Evolutionary conservation across 169 alveolate genomes (phyloP), one percentile per base, ranked within the genome.

Genomic region (Cryptosporidium xiaoi): DNA sequence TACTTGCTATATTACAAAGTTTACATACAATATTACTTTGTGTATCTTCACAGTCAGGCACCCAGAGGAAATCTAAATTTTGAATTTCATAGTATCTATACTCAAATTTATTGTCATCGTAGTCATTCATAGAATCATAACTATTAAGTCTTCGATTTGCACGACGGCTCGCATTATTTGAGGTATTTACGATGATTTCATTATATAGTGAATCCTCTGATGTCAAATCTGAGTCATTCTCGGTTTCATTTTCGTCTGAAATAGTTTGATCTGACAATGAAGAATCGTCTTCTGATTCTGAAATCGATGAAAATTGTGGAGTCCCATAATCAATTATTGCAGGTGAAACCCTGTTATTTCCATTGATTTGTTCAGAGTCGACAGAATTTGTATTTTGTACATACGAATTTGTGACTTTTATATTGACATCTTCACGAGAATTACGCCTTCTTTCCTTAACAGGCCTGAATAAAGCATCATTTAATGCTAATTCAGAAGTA

Each of bases 201-300:
- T 77, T 48, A 48, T 60, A 77, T 8, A 77, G 36, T 5, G 87
- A 77, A 62, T 77, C 87, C 64, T 77, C 77, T 3, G 87, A 77
- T 5, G 87, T 77, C 44, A 77, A 16, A 36, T 60, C 87, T 3
- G 77, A 53, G 12, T 53, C 20, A 53, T 53, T 51, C 31, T 69
- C 68, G 15, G 27, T 51, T 13, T 53, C 83, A 33, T 69, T 33
- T n/a, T 69, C 83, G 5, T 55, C 87, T 6, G 44, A 60, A 40
- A 55, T 44, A 13, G 69, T 58, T 24, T 77, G 77, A 44, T 36
- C 65, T 8, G 51, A 48, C 15, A 71, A 77, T 40, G 65, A 60
- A 40, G 87, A 77, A 48, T 64, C 40, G 27, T 18, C 48, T 40
- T 40, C 66, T 12, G 55, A 51, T 7, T 66, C 62, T 1, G 82